Base-by-base conservation (phyloP, 129 eudicot genomes). In the Apium graveolens region DNA sequence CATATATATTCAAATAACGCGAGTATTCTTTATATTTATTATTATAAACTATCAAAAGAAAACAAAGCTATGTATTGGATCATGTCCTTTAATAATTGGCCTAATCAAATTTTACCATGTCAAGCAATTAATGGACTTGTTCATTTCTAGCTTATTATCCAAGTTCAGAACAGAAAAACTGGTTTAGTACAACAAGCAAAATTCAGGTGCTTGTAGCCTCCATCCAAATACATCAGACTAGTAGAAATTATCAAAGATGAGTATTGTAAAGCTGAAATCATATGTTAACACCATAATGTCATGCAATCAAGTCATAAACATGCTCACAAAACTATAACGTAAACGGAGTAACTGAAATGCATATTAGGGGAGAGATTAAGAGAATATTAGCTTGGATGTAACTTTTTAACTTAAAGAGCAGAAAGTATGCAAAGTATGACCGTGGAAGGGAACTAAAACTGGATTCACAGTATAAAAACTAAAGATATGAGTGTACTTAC, bases 401-500 rank as follows among this genome's bases (percentile, higher is more conserved):
- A 37, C 18, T 39, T 32, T 21, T 21, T 0, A 24, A 69, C 27
- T 41, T 0, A 21, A 38, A 21, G 32, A 35, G 17, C 45, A 37
- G 10, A 38, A 11, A 70, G 46, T 70, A 38, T 11, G 31, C 17
- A 20, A 39, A 70, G 48, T 70, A 39, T 16, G 17, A 60, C 68
- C 13, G 11, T 60, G 45, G 29, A 38, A 21, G 31, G 34, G 75
- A 21, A 3, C 11, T 70, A 46, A 38, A 26, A 24, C 7, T 20
- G 51, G 4, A 35, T 18, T 32, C 42, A 55, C 24, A 27, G 11
- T 57, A 49, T 35, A 37, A 55, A 2, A 38, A 5, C 37, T 20
- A 27, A 13, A 39, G 8, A 16, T 26, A 27, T 42, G 74, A 4
- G 74, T 35, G 44, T 16, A 65, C 80, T 78, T 65, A 78, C 80